phyloP scores from a whole-genome alignment of 108 stramenopile species.

The Skeletonema marinoi region DNA sequence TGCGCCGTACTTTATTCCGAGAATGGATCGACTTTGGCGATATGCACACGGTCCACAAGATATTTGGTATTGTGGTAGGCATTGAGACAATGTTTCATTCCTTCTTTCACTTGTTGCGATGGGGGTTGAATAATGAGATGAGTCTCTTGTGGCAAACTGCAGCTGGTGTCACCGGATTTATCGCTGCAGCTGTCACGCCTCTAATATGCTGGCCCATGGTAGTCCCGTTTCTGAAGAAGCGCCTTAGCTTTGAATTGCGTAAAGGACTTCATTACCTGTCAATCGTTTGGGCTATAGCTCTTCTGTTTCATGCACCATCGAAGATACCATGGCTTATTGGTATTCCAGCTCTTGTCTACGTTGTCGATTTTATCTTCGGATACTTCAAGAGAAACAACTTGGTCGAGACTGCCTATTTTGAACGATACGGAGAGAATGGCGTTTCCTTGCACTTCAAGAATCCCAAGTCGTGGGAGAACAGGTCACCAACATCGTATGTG shows the following conservation, averaged over 20 bases:
- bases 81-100: conserved; percentile 21
- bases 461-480: not conserved
- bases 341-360: conserved; percentile 18
- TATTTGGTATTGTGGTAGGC: conserved; percentile 25
- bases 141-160: conserved; percentile 3
- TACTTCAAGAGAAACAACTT: not conserved
- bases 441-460: not conserved
- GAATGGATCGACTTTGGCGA: conserved; percentile 23
- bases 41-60: conserved; percentile 21
- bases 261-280: conserved; percentile 27
- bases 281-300: conserved; percentile 17
- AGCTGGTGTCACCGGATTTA: conserved; percentile 20
- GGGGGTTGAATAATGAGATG: conserved; percentile 6
- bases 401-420: not conserved
- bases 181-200: conserved; percentile 9
- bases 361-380: not conserved
- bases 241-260: conserved; percentile 17
- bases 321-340: conserved; percentile 18
- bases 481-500: not conserved
- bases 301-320: conserved; percentile 27
- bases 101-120: conserved; percentile 21
- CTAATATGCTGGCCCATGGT: conserved; percentile 30
- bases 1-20: conserved; percentile 15
- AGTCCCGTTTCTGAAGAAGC: conserved; percentile 14
- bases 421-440: not conserved